phyloP scores from a whole-genome alignment of 345 rosid species.

The Geranium brycei region DNA sequence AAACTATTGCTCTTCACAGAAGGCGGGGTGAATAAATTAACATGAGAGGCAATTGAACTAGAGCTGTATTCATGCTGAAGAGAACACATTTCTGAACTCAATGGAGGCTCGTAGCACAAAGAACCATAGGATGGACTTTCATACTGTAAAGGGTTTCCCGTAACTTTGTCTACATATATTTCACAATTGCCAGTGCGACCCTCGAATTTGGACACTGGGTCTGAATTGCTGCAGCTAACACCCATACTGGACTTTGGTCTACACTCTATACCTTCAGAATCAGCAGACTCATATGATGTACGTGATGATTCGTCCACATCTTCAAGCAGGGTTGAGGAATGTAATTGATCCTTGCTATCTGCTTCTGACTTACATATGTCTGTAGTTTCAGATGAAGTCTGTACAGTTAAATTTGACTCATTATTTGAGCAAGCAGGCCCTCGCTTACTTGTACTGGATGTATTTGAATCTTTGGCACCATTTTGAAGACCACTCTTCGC shows the following conservation, averaged over 20 bases:
- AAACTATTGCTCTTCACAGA: slow-evolving; percentile 33
- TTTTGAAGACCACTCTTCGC: slow-evolving; percentile 34
- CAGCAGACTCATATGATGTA: slow-evolving; percentile 29
- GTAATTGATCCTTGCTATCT: slow-evolving; percentile 32
- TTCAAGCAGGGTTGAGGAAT: slow-evolving; percentile 25
- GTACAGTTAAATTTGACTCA: slow-evolving; percentile 39
- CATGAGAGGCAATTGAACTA: slow-evolving; percentile 45
- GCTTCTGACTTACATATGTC: slow-evolving; percentile 34
- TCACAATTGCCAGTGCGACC: slow-evolving; percentile 16
- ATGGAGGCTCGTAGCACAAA: slow-evolving; percentile 38
- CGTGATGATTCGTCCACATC: slow-evolving; percentile 37
- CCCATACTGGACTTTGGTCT: slow-evolving; percentile 19
- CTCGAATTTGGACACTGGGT: slow-evolving; percentile 23
- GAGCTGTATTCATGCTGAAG: slow-evolving; percentile 22
- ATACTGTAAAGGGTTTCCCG: slow-evolving; percentile 15
- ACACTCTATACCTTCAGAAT: slow-evolving; percentile 38
- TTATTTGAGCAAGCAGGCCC: slow-evolving; percentile 20
- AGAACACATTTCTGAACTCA: slow-evolving; percentile 27
- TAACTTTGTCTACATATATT: slow-evolving; percentile 16
- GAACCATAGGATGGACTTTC: slow-evolving; percentile 40
- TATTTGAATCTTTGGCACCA: slow-evolving; percentile 23
- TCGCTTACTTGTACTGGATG: slow-evolving; percentile 17
- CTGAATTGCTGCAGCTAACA: slow-evolving; percentile 26
- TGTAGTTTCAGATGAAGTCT: slow-evolving; percentile 34
- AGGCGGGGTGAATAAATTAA: slow-evolving; percentile 79